Percentiles rank a stretch among this genome's conserved stretches.
These are phyloP conservation scores for Metschnikowia arizonensis DNA, from an alignment of 805 yeast species.

Conservation along the genomic window DNA sequence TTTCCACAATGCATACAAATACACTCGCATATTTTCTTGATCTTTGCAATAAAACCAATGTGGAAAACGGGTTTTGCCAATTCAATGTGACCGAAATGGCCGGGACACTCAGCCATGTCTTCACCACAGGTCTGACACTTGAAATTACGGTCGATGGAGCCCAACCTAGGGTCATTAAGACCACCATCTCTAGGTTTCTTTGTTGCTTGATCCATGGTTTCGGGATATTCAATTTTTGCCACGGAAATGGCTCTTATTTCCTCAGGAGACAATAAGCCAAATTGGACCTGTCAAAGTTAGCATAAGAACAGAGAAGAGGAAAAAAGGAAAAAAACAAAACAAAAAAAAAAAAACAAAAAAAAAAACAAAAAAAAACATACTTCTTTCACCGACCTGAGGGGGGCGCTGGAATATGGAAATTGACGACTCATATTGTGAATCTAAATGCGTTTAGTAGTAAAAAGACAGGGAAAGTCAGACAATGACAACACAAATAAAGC, in stretches of 20 bases:
- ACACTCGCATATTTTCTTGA: conserved; percentile 92
- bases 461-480: background rate
- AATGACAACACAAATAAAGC: background rate
- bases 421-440: conserved; percentile 39
- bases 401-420: conserved; percentile 96
- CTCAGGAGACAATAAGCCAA: conserved; percentile 96
- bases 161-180: conserved; percentile 92
- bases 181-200: conserved; percentile 96
- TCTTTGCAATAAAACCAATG: conserved; percentile 92
- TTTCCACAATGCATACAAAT: conserved; percentile 99
- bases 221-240: conserved; percentile 97
- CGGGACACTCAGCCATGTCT: conserved; percentile 99
- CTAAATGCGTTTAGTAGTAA: background rate
- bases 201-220: conserved; percentile 98
- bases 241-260: conserved; percentile 94
- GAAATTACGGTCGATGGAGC: conserved; percentile 94
- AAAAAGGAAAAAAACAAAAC: background rate
- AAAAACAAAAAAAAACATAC: no score
- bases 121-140: conserved; percentile 99
- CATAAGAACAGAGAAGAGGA: conserved; percentile 7
- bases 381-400: conserved; percentile 92
- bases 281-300: conserved; percentile 61
- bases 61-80: conserved; percentile 98
- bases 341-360: conserved; percentile 1
- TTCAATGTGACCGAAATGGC: conserved; percentile 98